phyloP scores from a whole-genome alignment of 164 flowering plant genomes.

The Protea cynaroides region DNA sequence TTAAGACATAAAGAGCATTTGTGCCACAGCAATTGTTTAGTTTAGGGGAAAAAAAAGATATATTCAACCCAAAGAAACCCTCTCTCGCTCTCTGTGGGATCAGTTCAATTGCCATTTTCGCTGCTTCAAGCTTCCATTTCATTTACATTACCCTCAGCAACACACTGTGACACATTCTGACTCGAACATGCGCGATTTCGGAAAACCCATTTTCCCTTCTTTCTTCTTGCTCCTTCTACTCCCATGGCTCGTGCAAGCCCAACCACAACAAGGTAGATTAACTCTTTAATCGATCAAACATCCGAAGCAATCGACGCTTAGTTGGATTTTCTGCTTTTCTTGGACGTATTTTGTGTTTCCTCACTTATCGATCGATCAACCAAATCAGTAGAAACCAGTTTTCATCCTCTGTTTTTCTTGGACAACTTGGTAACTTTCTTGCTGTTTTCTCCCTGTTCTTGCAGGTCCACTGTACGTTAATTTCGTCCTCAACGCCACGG shows the following conservation, averaged over 20 bases:
- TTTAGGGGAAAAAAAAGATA: no score
- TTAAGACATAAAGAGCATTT: no score
- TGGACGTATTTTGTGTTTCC: no score
- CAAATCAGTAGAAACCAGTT: not conserved
- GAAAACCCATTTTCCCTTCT: not conserved
- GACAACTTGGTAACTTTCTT: not conserved
- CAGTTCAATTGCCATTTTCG: not conserved
- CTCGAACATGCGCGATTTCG: not conserved
- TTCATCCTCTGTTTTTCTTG: not conserved
- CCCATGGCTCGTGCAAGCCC: not conserved
- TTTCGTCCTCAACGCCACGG: constrained; percentile 59
- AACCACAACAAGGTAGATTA: not conserved
- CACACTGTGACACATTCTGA: not conserved
- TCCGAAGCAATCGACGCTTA: no score
- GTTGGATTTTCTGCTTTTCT: not conserved
- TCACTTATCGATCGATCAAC: not conserved
- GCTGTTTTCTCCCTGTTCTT: constrained; percentile 10
- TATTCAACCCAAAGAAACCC: not conserved
- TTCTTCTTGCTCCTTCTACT: not conserved
- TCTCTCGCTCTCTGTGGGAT: not conserved
- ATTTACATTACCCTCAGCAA: not conserved
- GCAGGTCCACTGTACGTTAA: constrained; percentile 46
- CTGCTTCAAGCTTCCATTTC: not conserved
- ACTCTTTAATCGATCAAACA: not conserved
- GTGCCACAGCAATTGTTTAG: no score